Conservation (phyloP, 768 basidiomycete species). For the Agaricus sinodeliciosus region DNA sequence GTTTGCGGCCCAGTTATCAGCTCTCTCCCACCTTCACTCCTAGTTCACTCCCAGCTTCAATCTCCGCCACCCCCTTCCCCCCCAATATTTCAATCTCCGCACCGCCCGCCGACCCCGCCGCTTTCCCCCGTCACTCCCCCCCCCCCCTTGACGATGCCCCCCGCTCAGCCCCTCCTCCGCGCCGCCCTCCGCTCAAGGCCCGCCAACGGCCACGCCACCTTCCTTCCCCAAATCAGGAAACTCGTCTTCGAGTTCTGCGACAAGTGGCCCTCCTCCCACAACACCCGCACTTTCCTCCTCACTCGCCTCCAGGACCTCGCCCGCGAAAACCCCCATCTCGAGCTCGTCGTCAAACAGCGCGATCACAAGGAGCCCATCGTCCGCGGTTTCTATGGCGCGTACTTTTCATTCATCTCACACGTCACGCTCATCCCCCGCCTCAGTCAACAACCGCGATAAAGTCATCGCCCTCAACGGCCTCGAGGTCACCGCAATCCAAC, state of each 20-base stretch:
- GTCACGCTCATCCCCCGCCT: conserved; percentile 10
- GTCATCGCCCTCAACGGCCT: conserved; percentile 76
- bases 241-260: conserved; percentile 89
- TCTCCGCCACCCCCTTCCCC: neutral
- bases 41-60: conserved; percentile 13
- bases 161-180: conserved; percentile 16
- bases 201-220: conserved; percentile 69
- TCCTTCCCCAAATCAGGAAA: conserved; percentile 75
- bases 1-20: neutral
- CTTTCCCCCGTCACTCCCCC: conserved; percentile 15
- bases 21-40: neutral
- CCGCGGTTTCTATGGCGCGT: conserved; percentile 77
- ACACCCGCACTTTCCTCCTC: conserved; percentile 63
- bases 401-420: conserved; percentile 1
- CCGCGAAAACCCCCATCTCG: conserved; percentile 71
- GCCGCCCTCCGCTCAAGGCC: conserved; percentile 48
- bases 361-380: conserved; percentile 72
- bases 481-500: conserved; percentile 64
- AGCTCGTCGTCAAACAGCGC: conserved; percentile 75
- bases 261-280: conserved; percentile 68
- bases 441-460: conserved; percentile 86
- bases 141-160: conserved; percentile 10
- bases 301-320: conserved; percentile 62
- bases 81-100: conserved; percentile 13
- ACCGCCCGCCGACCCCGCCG: conserved; percentile 12